Base-by-base conservation (phyloP, 495 filamentous ascomycete species). In the Elaphomyces granulatus region DNA sequence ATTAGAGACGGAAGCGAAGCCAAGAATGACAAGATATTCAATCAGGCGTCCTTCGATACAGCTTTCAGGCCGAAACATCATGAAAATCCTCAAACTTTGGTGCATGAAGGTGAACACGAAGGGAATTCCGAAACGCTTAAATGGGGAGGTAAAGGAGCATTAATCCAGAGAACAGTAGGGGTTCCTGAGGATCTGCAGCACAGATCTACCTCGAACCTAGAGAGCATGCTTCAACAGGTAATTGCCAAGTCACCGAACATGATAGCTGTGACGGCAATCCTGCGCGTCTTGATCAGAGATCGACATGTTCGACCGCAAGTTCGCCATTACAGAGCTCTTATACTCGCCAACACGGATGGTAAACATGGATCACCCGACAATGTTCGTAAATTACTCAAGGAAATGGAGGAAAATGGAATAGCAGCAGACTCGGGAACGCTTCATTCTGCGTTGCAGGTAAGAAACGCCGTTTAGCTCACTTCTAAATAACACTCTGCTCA, bases 261-360 rank as follows among this genome's bases (percentile, higher is more conserved):
- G 19, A 26, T 37, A 1, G 47, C 41, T 20, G 47, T 54, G 35
- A 56, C 49, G 32, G 48, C 54, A 16, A 51, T 61, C 10, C 33
- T 68, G 17, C 47, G 52, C 12, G 37, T 45, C 4, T 60, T 94
- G 15, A 60, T 94, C 36, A 58, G 63, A 20, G 67, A 70, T 20
- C 72, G 76, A 20, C 56, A 69, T 39, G 72, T 86, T 54, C 55
- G 50, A 42, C 84, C 85, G 14, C 77, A 74, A 48, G 49, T 64
- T 15, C 60, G 69, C 16, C 67, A 93, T 37, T 94, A 87, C 55
- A 71, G 78, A 44, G 72, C 75, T 0, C 60, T 94, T 21, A 75
- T 94, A 34, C 61, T 72, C 10, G 77, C 78, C 10, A 85, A 90
- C 55, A 63, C 74, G 16, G 70, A 78, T 54, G 48, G 65, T 20